These are phyloP conservation scores for Mucuna pruriens DNA, from an alignment of 306 rosid species.

Conservation along the genomic window DNA sequence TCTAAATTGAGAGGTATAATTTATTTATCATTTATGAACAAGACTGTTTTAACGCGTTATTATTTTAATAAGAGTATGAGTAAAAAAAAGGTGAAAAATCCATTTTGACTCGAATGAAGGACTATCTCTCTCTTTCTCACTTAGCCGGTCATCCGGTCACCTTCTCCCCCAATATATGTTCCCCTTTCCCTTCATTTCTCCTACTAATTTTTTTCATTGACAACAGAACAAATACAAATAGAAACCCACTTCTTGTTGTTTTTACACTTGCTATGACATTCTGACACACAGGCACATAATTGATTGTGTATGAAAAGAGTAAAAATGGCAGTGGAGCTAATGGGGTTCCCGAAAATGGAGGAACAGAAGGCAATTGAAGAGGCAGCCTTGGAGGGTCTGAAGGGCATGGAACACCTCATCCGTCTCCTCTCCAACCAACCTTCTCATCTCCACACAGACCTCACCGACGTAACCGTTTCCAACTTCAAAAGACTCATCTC, in stretches of 20 bases:
- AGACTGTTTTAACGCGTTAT: too few species aligned
- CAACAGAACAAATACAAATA: neutral
- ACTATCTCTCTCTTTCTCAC: neutral
- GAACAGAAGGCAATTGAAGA: constrained; percentile 81
- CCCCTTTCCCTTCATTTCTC: neutral
- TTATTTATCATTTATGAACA: too few species aligned
- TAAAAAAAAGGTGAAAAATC: too few species aligned
- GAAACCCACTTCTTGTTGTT: neutral
- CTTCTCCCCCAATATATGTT: constrained; percentile 44
- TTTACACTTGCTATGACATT: constrained; percentile 18
- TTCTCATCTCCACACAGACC: constrained; percentile 53
- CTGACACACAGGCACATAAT: constrained; percentile 9
- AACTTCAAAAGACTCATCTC: constrained; percentile 75
- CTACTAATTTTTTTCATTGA: neutral
- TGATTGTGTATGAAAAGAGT: too few species aligned
- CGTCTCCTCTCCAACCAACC: constrained; percentile 64
- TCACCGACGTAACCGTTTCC: constrained; percentile 70
- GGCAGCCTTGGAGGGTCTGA: constrained; percentile 76
- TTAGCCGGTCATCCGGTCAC: constrained; percentile 60
- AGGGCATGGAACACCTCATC: constrained; percentile 77
- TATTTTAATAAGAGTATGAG: too few species aligned
- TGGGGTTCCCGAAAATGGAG: constrained; percentile 68
- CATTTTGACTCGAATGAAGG: neutral
- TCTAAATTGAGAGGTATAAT: too few species aligned
- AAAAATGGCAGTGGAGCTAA: constrained; percentile 74